Conservation (phyloP, 495 filamentous ascomycete genomes). For the Aspergillus incahuasiensis region DNA sequence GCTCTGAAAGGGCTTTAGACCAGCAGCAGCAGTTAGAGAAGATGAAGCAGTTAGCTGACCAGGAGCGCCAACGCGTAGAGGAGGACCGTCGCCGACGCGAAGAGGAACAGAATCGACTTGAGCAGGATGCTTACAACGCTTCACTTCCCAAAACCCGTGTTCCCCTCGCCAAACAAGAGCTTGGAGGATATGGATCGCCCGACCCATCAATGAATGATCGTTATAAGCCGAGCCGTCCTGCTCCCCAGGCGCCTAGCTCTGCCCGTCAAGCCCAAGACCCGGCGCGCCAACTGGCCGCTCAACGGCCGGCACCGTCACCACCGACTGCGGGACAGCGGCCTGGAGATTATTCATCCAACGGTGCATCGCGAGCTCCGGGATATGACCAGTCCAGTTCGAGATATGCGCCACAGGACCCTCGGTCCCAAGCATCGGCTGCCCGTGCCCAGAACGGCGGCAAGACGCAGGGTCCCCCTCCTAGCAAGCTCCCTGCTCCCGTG, state of each 20-base stretch:
- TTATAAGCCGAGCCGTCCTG: constrained; percentile 75
- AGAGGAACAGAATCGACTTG: constrained; percentile 60
- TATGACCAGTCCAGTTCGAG: constrained; percentile 32
- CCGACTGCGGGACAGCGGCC: constrained; percentile 36
- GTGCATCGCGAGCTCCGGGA: constrained; percentile 12
- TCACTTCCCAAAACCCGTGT: constrained; percentile 70
- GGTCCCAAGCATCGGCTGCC: constrained; percentile 23
- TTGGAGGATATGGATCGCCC: constrained; percentile 57
- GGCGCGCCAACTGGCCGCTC: constrained; percentile 45
- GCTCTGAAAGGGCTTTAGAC: constrained; percentile 35
- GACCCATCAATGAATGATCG: constrained; percentile 50
- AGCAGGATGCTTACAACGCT: constrained; percentile 83
- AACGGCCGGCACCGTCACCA: constrained; percentile 54
- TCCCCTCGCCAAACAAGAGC: constrained; percentile 82
- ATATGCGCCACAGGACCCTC: constrained; percentile 27
- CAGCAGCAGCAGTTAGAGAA: constrained; percentile 40
- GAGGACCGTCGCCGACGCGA: constrained; percentile 55
- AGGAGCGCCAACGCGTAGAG: constrained; percentile 48
- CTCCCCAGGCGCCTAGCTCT: constrained; percentile 49
- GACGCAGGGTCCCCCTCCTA: constrained; percentile 40
- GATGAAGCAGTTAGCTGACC: constrained; percentile 48
- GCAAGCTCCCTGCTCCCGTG: constrained; percentile 59
- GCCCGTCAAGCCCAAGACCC: constrained; percentile 43
- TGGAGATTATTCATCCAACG: constrained; percentile 17
- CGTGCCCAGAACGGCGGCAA: constrained; percentile 35